A percentile compares a stretch with the other conserved stretches of the same genome.
These are phyloP conservation scores for Magnolia sinica DNA, from an alignment of 164 flowering plant species.

Conservation along the genomic window DNA sequence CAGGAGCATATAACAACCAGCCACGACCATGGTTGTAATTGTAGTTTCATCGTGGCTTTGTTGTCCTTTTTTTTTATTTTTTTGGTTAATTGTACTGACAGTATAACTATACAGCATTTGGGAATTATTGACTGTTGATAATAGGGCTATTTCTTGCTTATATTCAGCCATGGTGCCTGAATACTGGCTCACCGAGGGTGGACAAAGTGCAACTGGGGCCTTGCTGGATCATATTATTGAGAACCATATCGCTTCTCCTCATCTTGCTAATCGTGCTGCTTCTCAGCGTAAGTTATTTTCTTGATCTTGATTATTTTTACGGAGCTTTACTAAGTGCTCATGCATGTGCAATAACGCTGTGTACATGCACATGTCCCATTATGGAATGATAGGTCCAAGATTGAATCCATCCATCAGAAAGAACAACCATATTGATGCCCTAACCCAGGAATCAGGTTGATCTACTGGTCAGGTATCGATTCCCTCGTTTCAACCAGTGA, in stretches of 20 bases:
- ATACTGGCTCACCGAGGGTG: conserved; percentile 97
- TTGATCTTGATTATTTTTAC: background rate
- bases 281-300: conserved; percentile 52
- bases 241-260: conserved; percentile 81
- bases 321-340: too few relatives aligned
- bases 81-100: too few relatives aligned
- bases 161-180: conserved; percentile 84
- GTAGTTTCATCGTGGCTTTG: background rate
- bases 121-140: background rate
- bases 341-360: too few relatives aligned
- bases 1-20: background rate
- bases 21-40: background rate
- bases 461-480: too few relatives aligned
- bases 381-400: too few relatives aligned
- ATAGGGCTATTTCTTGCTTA: background rate
- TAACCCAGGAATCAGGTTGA: too few relatives aligned
- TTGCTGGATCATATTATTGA: conserved; percentile 71
- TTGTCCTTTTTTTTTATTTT: background rate
- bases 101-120: background rate
- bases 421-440: too few relatives aligned
- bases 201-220: conserved; percentile 98
- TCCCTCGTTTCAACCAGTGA: too few relatives aligned
- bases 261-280: conserved; percentile 86
- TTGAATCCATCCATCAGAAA: too few relatives aligned
- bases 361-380: too few relatives aligned